Percentiles rank a stretch among this genome's conserved stretches.
Conservation (phyloP, 208 protist species). For the Willaertia magna region DNA sequence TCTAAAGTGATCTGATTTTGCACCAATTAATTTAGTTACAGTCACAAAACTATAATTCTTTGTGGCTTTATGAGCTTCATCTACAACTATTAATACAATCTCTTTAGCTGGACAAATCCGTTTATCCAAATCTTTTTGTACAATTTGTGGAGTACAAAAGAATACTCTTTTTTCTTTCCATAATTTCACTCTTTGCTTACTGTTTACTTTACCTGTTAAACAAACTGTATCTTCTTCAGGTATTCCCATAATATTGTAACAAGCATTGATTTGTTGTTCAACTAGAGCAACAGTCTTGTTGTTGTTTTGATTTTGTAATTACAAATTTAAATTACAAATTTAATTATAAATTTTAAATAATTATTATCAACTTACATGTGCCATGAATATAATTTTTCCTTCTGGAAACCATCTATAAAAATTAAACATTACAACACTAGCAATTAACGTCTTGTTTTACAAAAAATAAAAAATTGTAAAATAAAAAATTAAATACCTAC, state of each 20-base stretch:
- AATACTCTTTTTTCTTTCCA: slow-evolving; percentile 50
- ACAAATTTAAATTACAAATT: too few species aligned
- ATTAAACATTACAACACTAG: slow-evolving; percentile 57
- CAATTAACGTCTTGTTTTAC: slow-evolving; percentile 49
- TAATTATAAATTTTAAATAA: neutral
- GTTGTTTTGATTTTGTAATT: too few species aligned
- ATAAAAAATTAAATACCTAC: neutral
- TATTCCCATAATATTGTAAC: slow-evolving; percentile 38
- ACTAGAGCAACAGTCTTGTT: slow-evolving; percentile 41
- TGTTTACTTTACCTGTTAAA: slow-evolving; percentile 26
- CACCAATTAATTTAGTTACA: slow-evolving; percentile 14
- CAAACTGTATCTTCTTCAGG: slow-evolving; percentile 18
- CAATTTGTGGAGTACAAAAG: slow-evolving; percentile 46
- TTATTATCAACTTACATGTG: slow-evolving; percentile 15
- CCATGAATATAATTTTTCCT: slow-evolving; percentile 54
- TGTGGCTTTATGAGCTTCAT: slow-evolving; percentile 52
- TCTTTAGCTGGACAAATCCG: slow-evolving; percentile 9
- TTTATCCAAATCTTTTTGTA: slow-evolving; percentile 39
- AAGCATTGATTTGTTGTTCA: slow-evolving; percentile 48
- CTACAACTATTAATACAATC: slow-evolving; percentile 48
- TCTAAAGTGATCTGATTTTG: slow-evolving; percentile 29
- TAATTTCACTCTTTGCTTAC: neutral
- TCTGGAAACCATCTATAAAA: slow-evolving; percentile 41
- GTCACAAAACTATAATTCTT: slow-evolving; percentile 41
- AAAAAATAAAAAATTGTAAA: neutral